phyloP scores from a whole-genome alignment of 306 rosid species.

The Fagus sylvatica region DNA sequence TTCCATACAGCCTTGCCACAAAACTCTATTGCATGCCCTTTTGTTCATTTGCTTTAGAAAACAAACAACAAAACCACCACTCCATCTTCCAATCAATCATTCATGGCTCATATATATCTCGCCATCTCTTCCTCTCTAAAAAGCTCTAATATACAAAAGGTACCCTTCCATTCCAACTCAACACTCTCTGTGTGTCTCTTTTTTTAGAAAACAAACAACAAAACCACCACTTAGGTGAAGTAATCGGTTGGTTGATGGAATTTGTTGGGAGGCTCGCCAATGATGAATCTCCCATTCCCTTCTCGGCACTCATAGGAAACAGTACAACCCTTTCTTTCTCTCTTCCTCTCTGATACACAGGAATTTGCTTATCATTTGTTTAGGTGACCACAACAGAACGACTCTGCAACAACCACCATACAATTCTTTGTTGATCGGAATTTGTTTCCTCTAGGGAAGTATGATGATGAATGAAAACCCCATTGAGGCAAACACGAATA shows the following conservation, averaged over 20 bases:
- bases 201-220: too few relatives aligned
- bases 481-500: slow-evolving; percentile 34
- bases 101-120: slow-evolving; percentile 94
- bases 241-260: neutral
- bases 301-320: too few relatives aligned
- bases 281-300: too few relatives aligned
- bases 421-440: slow-evolving; percentile 43
- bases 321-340: too few relatives aligned
- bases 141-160: too few relatives aligned
- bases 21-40: slow-evolving; percentile 56
- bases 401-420: slow-evolving; percentile 40
- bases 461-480: slow-evolving; percentile 54
- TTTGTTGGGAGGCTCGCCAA: too few relatives aligned
- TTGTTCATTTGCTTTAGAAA: slow-evolving; percentile 28
- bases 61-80: neutral
- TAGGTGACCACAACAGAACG: slow-evolving; percentile 44
- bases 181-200: too few relatives aligned
- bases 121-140: too few relatives aligned
- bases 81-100: neutral
- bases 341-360: too few relatives aligned
- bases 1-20: slow-evolving; percentile 52
- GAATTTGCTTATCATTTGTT: slow-evolving; percentile 52
- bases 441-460: slow-evolving; percentile 53
- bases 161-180: too few relatives aligned
- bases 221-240: too few relatives aligned